Percentiles rank a stretch among this genome's conserved stretches.
These are phyloP conservation scores for Zymoseptoria tritici DNA, from an alignment of 2,329 filamentous ascomycete genomes.

Conservation along the genomic window DNA sequence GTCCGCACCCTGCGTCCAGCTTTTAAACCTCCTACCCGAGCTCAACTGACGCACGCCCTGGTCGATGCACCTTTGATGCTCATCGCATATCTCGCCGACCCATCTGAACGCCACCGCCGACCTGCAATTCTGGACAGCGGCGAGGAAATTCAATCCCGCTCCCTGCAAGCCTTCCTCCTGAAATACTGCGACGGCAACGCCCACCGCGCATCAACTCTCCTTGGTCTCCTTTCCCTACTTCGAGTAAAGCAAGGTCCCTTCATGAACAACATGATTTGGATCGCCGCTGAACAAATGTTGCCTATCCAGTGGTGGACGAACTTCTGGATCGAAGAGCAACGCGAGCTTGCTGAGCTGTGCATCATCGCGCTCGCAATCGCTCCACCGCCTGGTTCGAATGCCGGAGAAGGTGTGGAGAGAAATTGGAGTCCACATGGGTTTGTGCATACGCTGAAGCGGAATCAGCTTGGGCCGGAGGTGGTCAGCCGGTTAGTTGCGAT, in stretches of 20 bases:
- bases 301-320: slow-evolving; percentile 22
- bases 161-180: slow-evolving; percentile 17
- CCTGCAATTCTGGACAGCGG: slow-evolving; percentile 19
- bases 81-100: slow-evolving; percentile 19
- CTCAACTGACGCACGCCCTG: slow-evolving; percentile 18
- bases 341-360: slow-evolving; percentile 18
- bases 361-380: slow-evolving; percentile 17
- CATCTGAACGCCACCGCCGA: slow-evolving; percentile 17
- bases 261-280: slow-evolving; percentile 20
- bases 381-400: background rate
- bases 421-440: slow-evolving; percentile 21
- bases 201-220: slow-evolving; percentile 11
- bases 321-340: slow-evolving; percentile 20
- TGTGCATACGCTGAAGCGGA: slow-evolving; percentile 19
- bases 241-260: slow-evolving; percentile 18
- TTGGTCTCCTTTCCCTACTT: slow-evolving; percentile 18
- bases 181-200: slow-evolving; percentile 19
- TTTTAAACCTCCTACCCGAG: slow-evolving; percentile 15
- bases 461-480: slow-evolving; percentile 15
- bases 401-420: slow-evolving; percentile 15
- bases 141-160: slow-evolving; percentile 18
- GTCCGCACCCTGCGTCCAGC: slow-evolving; percentile 16
- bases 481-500: slow-evolving; percentile 15
- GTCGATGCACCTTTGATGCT: slow-evolving; percentile 20
- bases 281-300: slow-evolving; percentile 19